Evolutionary conservation across 345 rosid species (phyloP).

Genomic region (Crucihimalaya himalaica): DNA sequence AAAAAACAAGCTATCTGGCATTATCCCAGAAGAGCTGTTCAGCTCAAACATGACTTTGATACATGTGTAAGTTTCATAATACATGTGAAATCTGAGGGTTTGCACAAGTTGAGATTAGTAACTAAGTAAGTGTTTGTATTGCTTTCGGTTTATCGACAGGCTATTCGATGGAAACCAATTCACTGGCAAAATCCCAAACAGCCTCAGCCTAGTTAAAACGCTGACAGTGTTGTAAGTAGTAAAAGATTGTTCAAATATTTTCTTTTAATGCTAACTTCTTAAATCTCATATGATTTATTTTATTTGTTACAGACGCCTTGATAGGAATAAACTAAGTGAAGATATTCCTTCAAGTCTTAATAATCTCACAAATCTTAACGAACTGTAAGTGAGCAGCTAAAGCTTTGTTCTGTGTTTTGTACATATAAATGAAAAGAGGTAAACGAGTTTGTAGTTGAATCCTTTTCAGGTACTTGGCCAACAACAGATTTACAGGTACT

Average conservation of each 20-base stretch:
- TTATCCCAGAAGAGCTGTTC: slow-evolving; percentile 67
- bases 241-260: background rate
- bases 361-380: slow-evolving; percentile 55
- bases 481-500: slow-evolving; percentile 58
- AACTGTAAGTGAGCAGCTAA: slow-evolving; percentile 58
- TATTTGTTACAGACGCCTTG: slow-evolving; percentile 67
- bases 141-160: slow-evolving; percentile 42
- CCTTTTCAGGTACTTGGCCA: slow-evolving; percentile 68
- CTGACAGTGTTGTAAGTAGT: slow-evolving; percentile 77
- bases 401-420: background rate
- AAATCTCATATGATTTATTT: background rate
- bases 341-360: slow-evolving; percentile 57
- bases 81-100: background rate
- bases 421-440: background rate
- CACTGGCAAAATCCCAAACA: slow-evolving; percentile 56
- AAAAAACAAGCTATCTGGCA: slow-evolving; percentile 63
- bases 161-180: slow-evolving; percentile 75
- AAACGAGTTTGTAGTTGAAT: slow-evolving; percentile 11
- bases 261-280: background rate
- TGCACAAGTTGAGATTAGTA: background rate
- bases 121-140: background rate
- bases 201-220: slow-evolving; percentile 59
- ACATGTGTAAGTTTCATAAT: slow-evolving; percentile 67
- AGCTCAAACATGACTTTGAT: slow-evolving; percentile 60
- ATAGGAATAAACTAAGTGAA: slow-evolving; percentile 58